Evolutionary conservation across 495 filamentous ascomycete genomes (phyloP), one percentile per base, ranked within the genome.

Genomic region (Neurospora sp.): DNA sequence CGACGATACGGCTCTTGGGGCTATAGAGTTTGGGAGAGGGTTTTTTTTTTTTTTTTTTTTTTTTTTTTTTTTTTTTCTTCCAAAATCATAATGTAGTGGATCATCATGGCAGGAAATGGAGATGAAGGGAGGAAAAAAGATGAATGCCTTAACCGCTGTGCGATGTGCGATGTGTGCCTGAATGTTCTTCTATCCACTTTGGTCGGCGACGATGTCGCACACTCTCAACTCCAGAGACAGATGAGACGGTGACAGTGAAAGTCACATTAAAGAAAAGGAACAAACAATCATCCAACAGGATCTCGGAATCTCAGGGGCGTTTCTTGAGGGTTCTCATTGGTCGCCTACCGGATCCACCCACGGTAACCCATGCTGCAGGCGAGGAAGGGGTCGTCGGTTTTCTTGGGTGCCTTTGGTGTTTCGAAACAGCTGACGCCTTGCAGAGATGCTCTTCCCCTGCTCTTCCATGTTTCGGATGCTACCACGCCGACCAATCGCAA

Each of bases 391-490:
- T 22, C 45, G n/a, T 47, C 45, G 45, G n/a, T 10, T 22, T 47
- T 47, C 44, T 47, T 47, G 44, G 44, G 44, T 45, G 42, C 7
- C 42, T 20, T 47, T 71, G 72, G 45, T 79, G 78, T 79, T 79
- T 79, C 75, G 78, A 79, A 78, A 79, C 78, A 72, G 40, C 71
- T 72, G 44, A 69, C 20, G 47, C 45, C 45, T 53, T 45, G 44
- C 44, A n/a, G 42, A 45, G 42, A 45, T 45, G 18, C 42, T 18
- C 42, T 31, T 31, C 27, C 27, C 27, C 27, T 44, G 12, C 42
- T 45, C 18, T 45, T 53, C 27, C 27, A 31, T 31, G 44, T 45
- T 47, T 47, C 44, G 47, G 45, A 53, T 20, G 45, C 45, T 59
- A 59, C 22, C 12, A 31, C 12, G 47, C 22, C 3, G 12, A 16